Conservation (phyloP, 352 stramenopile species). For the Pythium brassicae region DNA sequence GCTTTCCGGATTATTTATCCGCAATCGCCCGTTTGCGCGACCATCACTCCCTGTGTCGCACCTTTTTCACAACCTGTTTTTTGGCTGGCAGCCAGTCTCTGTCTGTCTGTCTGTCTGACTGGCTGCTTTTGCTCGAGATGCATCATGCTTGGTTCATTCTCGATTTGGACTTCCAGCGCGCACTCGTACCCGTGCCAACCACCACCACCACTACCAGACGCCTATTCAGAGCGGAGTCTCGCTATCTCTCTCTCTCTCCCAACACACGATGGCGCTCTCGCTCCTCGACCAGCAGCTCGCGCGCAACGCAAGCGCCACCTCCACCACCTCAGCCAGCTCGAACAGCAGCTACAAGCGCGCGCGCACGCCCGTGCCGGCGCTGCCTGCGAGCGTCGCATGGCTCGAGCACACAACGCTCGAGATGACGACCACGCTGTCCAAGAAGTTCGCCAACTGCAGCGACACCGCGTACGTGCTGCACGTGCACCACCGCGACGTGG, state of each 20-base stretch:
- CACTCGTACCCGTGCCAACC: no score
- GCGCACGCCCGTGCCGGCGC: not conserved
- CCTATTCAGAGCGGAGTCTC: no score
- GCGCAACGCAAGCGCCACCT: not conserved
- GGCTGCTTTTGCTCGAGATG: no score
- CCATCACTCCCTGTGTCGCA: constrained; percentile 1
- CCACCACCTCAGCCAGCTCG: not conserved
- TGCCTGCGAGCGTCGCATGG: constrained; percentile 5
- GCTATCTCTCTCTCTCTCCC: no score
- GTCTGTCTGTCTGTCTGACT: no score
- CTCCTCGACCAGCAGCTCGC: not conserved
- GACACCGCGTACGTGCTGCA: constrained; percentile 5
- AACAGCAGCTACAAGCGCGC: constrained; percentile 3
- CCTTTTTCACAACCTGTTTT: not conserved
- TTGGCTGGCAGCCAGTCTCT: not conserved
- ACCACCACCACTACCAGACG: no score
- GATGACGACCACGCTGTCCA: constrained; percentile 4
- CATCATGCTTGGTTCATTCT: no score
- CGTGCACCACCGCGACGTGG: constrained; percentile 2
- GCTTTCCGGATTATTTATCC: no score
- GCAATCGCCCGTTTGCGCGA: no score
- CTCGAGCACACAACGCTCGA: constrained; percentile 9
- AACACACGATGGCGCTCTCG: not conserved
- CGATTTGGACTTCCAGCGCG: no score
- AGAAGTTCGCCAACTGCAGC: constrained; percentile 2